These are phyloP conservation scores for Ceratobasidium sp. DNA, from an alignment of 1,284 basidiomycete genomes.

Conservation along the genomic window DNA sequence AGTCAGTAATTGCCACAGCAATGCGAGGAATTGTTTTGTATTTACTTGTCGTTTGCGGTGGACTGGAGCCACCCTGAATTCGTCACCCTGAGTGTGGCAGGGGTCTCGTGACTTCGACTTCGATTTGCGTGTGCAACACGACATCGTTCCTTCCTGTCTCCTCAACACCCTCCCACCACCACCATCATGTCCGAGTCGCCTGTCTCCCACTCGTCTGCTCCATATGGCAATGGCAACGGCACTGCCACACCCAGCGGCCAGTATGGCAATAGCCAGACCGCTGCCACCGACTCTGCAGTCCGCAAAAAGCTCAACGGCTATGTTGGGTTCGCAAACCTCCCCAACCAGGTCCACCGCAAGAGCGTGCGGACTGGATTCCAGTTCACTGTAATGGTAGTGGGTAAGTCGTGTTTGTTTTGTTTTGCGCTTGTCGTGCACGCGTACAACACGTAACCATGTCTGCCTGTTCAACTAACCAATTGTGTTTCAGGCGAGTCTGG, in stretches of 20 bases:
- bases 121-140: conserved; percentile 40
- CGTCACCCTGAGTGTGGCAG: conserved; percentile 34
- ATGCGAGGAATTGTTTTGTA: background rate
- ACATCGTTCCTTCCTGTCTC: conserved; percentile 8
- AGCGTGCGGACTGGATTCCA: conserved; percentile 96
- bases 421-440: conserved; percentile 10
- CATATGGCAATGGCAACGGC: conserved; percentile 38
- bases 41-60: conserved; percentile 7
- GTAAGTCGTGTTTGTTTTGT: conserved; percentile 63
- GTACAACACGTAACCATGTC: conserved; percentile 22
- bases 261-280: conserved; percentile 17
- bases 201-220: conserved; percentile 39
- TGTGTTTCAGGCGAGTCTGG: conserved; percentile 83
- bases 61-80: conserved; percentile 3
- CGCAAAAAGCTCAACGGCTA: conserved; percentile 92
- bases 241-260: conserved; percentile 18
- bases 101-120: conserved; percentile 35
- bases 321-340: conserved; percentile 88
- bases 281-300: conserved; percentile 57
- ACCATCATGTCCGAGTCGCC: conserved; percentile 38
- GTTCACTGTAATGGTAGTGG: conserved; percentile 95
- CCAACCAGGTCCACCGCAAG: conserved; percentile 97
- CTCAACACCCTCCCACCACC: conserved; percentile 14
- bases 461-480: background rate
- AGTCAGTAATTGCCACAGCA: background rate